These are phyloP conservation scores for Lasiosphaeria ovina DNA, from an alignment of 495 filamentous ascomycete species.

Conservation along the genomic window DNA sequence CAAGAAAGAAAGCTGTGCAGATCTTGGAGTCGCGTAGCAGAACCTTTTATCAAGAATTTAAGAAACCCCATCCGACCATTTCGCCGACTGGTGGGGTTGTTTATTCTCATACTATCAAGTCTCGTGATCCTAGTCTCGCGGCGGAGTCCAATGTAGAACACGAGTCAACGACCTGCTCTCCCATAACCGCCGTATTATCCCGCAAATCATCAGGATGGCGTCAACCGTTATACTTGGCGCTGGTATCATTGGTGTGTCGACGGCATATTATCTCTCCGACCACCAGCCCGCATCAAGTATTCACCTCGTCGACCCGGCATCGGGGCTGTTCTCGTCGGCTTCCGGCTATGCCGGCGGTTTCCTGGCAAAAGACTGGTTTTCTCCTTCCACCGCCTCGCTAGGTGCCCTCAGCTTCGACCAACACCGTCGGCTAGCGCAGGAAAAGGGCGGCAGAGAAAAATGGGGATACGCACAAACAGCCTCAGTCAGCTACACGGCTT, in stretches of 20 bases:
- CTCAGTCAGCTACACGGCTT: constrained; percentile 51
- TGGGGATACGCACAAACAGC: constrained; percentile 71
- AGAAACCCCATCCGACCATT: neutral
- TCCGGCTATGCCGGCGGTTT: constrained; percentile 76
- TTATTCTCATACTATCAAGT: too few species aligned
- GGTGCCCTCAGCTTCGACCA: constrained; percentile 68
- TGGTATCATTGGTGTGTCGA: constrained; percentile 77
- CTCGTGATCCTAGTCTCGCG: too few species aligned
- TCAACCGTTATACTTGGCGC: constrained; percentile 71
- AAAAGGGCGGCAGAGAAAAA: constrained; percentile 55
- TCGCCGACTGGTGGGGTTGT: neutral
- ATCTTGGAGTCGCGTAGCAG: too few species aligned
- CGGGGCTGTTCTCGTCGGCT: constrained; percentile 65
- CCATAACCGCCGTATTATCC: too few species aligned
- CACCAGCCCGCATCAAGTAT: constrained; percentile 54
- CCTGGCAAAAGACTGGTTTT: constrained; percentile 72
- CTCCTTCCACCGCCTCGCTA: constrained; percentile 49
- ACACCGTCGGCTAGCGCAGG: constrained; percentile 61
- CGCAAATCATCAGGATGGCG: constrained; percentile 19
- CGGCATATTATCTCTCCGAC: constrained; percentile 70
- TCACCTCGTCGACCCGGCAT: constrained; percentile 66
- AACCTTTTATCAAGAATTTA: too few species aligned
- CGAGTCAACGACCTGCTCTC: too few species aligned
- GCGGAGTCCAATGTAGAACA: too few species aligned
- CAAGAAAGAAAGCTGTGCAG: too few species aligned